A percentile compares a stretch with the other conserved stretches of the same genome.
Conservation (phyloP, 768 basidiomycete species). For the Termitomyces sp. region DNA sequence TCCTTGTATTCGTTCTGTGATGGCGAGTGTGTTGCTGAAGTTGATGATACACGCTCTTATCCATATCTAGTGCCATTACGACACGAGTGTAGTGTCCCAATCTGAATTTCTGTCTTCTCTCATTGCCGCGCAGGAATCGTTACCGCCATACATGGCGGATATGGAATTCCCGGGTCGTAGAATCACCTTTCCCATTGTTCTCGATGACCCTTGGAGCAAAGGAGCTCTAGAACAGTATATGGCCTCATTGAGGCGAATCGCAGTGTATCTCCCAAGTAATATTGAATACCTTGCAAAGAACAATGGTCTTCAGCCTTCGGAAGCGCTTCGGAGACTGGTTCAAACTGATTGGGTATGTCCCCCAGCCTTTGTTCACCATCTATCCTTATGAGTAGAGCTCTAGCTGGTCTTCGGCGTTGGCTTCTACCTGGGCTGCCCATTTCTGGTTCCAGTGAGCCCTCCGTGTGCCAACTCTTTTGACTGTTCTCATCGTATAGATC, state of each 20-base stretch:
- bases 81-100: slow-evolving; percentile 39
- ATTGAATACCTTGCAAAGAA: slow-evolving; percentile 61
- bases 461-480: not conserved
- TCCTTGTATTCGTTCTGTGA: slow-evolving; percentile 42
- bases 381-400: not conserved
- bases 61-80: slow-evolving; percentile 24
- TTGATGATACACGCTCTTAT: not conserved
- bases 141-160: slow-evolving; percentile 34
- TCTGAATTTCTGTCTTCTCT: slow-evolving; percentile 35
- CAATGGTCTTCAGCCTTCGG: slow-evolving; percentile 44
- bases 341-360: slow-evolving; percentile 43
- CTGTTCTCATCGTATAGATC: slow-evolving; percentile 23
- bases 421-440: slow-evolving; percentile 62
- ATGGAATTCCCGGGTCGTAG: slow-evolving; percentile 45
- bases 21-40: slow-evolving; percentile 51
- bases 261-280: slow-evolving; percentile 66
- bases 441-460: slow-evolving; percentile 48
- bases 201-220: slow-evolving; percentile 54
- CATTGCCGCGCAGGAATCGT: slow-evolving; percentile 26
- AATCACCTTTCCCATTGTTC: slow-evolving; percentile 56
- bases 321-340: slow-evolving; percentile 40
- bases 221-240: slow-evolving; percentile 57
- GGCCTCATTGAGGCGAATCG: slow-evolving; percentile 45
- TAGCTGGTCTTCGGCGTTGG: slow-evolving; percentile 60
- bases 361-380: not conserved